Conservation (phyloP, 495 filamentous ascomycete genomes). For the Penicillium taxi region DNA sequence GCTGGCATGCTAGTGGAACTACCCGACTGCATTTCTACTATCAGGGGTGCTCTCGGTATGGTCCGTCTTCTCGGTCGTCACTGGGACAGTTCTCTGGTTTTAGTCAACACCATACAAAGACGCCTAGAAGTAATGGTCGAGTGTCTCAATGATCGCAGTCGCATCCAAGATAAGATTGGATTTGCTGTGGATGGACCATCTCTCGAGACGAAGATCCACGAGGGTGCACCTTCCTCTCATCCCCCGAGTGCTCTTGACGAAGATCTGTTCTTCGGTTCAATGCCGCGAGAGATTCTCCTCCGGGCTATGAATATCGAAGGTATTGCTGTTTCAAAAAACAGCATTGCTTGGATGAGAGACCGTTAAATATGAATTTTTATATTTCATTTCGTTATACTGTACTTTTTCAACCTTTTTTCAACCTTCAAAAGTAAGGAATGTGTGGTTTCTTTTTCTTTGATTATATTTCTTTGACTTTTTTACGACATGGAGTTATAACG, state of each 20-base stretch:
- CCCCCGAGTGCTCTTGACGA: constrained; percentile 14
- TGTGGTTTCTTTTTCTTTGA: too few species aligned
- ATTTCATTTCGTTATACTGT: constrained; percentile 1
- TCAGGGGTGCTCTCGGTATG: constrained; percentile 35
- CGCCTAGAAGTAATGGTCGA: constrained; percentile 25
- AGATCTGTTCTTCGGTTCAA: constrained; percentile 30
- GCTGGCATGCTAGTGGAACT: constrained; percentile 27
- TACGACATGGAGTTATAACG: constrained; percentile 2
- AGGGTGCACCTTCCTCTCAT: constrained; percentile 10
- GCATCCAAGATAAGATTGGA: constrained; percentile 22
- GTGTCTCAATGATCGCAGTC: constrained; percentile 17
- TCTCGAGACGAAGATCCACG: constrained; percentile 27
- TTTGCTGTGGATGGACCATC: constrained; percentile 27
- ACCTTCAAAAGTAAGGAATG: too few species aligned
- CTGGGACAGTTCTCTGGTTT: constrained; percentile 26
- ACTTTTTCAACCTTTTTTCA: not conserved
- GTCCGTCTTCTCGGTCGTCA: constrained; percentile 24
- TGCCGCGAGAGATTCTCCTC: constrained; percentile 27
- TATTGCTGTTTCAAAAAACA: constrained; percentile 14
- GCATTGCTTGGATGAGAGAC: constrained; percentile 26
- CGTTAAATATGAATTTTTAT: constrained; percentile 7
- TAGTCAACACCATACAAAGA: constrained; percentile 23
- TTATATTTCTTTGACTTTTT: not conserved
- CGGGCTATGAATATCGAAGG: constrained; percentile 26
- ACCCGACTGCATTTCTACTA: constrained; percentile 39